Conservation (phyloP, 1,284 basidiomycete genomes). For the Trametes pubescens region DNA sequence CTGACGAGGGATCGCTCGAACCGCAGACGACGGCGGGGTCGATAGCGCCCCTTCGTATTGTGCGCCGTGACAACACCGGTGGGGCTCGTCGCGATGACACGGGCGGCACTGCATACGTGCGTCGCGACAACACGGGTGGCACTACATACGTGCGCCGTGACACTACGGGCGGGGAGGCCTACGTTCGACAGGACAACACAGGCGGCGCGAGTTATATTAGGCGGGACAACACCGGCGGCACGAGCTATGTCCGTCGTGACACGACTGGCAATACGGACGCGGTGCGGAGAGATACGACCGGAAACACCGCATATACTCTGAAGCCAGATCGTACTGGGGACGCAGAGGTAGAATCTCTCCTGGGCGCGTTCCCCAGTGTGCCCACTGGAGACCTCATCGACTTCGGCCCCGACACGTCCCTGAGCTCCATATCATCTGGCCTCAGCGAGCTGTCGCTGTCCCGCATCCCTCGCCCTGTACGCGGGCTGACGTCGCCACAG, state of each 20-base stretch:
- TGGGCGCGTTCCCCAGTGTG: conserved; percentile 32
- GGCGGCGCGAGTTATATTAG: conserved; percentile 21
- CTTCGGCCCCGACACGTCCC: conserved; percentile 32
- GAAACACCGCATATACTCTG: conserved; percentile 27
- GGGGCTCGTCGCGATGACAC: conserved; percentile 20
- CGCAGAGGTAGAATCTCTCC: conserved; percentile 41
- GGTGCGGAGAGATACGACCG: conserved; percentile 17
- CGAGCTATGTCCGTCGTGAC: conserved; percentile 20
- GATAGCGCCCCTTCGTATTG: conserved; percentile 17
- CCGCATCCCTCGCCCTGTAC: conserved; percentile 32
- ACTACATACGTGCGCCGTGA: conserved; percentile 24
- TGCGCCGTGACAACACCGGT: conserved; percentile 29
- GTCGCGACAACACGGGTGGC: conserved; percentile 32
- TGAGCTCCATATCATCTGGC: conserved; percentile 25
- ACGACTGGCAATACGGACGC: conserved; percentile 23
- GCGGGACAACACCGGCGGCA: conserved; percentile 21
- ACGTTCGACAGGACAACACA: conserved; percentile 24
- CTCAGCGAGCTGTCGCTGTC: conserved; percentile 32
- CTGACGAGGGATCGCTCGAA: not conserved
- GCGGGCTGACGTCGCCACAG: conserved; percentile 12
- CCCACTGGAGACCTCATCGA: conserved; percentile 39
- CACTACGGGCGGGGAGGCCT: conserved; percentile 29
- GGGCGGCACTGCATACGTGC: conserved; percentile 14
- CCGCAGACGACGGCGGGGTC: conserved; percentile 8
- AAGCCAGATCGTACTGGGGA: conserved; percentile 36